Evolutionary conservation across 805 yeast genomes (phyloP).

Genomic region (Candida boleticola): DNA sequence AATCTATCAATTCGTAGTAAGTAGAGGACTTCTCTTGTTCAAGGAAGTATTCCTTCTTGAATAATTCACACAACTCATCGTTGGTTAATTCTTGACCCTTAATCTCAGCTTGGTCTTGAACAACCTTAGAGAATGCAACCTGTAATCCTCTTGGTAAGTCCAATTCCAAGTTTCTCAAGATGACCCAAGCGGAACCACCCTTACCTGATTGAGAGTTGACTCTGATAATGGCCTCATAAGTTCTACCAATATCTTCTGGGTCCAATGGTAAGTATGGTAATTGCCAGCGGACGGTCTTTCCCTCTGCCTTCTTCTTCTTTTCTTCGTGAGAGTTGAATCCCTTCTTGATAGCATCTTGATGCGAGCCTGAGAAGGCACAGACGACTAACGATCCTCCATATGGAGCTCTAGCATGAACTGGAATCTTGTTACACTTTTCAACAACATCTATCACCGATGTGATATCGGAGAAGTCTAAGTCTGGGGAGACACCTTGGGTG

Average conservation of each 20-base stretch:
- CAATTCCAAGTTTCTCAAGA: slow-evolving; percentile 65
- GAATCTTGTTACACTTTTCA: slow-evolving; percentile 77
- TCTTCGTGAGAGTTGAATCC: slow-evolving; percentile 56
- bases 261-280: slow-evolving; percentile 79
- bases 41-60: slow-evolving; percentile 54
- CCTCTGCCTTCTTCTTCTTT: slow-evolving; percentile 35
- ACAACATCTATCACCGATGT: slow-evolving; percentile 64
- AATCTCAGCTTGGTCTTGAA: slow-evolving; percentile 62
- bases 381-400: slow-evolving; percentile 79
- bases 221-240: slow-evolving; percentile 78
- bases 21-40: slow-evolving; percentile 19
- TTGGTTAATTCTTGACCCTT: slow-evolving; percentile 69
- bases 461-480: slow-evolving; percentile 68
- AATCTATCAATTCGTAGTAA: slow-evolving; percentile 37
- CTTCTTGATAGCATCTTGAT: slow-evolving; percentile 70
- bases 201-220: slow-evolving; percentile 87
- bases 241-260: slow-evolving; percentile 79
- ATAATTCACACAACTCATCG: slow-evolving; percentile 59
- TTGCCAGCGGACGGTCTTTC: slow-evolving; percentile 47
- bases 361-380: slow-evolving; percentile 74
- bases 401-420: slow-evolving; percentile 73
- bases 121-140: slow-evolving; percentile 62
- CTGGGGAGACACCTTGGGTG: slow-evolving; percentile 74
- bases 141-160: slow-evolving; percentile 74
- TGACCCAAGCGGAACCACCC: slow-evolving; percentile 86